Base-by-base conservation (phyloP, 352 stramenopile species). In the Phytophthora hibernalis region DNA sequence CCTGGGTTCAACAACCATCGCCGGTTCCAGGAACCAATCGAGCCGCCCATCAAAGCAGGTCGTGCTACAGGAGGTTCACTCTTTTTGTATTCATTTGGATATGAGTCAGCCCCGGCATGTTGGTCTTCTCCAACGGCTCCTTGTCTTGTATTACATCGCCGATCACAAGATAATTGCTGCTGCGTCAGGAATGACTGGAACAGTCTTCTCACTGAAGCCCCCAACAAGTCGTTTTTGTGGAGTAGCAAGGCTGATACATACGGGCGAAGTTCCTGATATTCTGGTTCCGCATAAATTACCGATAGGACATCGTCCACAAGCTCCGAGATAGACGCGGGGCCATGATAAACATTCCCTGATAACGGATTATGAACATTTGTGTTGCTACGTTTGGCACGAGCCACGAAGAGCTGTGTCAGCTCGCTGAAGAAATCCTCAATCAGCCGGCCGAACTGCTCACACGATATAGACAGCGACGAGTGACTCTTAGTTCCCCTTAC, bases 401-500 rank as follows among this genome's bases (percentile, higher is more conserved):
- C 8, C n/a, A 9, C 21, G 2, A 58, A 16, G 16, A 58, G 18
- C 8, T 21, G 15, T 1, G 35, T 49, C 12, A 62, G 18, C 21
- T 53, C 42, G 10, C 45, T 15, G 22, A 45, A 62, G 9, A 54
- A 16, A 30, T 47, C 30, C 13, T 31, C 31, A 16, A 62, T 8
- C 8, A 62, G 10, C 16, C 53, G 28, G 3, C 20, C 21, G 16
- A 54, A 62, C 1, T 48, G 54, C 9, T 54, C 42, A 22, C 54
- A 62, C 16, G 16, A 24, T 22, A 10, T n/a, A 8, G 13, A 21
- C 13, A 16, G 33, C 33, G 33, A 16, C 33, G 33, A 12, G n/a
- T 31, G 28, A 9, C 6, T 1, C 10, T 4, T 31, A 20, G 30
- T 44, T n/a, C 5, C 33, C 5, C 20, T 13, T 43, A 9, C 15